These are phyloP conservation scores for Chaetomium globosum DNA, from an alignment of 2,329 filamentous ascomycete species.

Conservation along the genomic window DNA sequence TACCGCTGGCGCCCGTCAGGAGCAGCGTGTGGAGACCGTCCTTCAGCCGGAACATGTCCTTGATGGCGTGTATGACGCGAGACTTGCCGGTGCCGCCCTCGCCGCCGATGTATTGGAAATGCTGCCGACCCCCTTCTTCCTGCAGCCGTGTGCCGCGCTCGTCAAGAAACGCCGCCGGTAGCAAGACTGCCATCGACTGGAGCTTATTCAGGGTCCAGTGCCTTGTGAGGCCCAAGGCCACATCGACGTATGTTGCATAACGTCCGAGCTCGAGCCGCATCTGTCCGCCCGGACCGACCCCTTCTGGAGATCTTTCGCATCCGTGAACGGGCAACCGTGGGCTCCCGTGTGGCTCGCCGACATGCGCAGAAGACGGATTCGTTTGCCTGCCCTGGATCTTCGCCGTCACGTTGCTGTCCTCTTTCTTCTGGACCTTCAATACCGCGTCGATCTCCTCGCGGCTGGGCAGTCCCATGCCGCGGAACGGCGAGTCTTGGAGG, in stretches of 20 bases:
- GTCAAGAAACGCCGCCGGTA: slow-evolving; percentile 9
- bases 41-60: slow-evolving; percentile 19
- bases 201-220: slow-evolving; percentile 13
- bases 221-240: slow-evolving; percentile 4
- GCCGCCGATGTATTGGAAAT: slow-evolving; percentile 8
- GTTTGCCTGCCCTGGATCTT: slow-evolving; percentile 5
- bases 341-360: background rate
- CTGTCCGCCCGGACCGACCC: slow-evolving; percentile 7
- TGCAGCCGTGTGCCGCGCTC: background rate
- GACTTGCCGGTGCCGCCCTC: slow-evolving; percentile 9
- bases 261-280: background rate
- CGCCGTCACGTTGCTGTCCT: slow-evolving; percentile 9
- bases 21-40: slow-evolving; percentile 4
- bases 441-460: slow-evolving; percentile 9
- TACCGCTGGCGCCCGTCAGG: too few species aligned
- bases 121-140: slow-evolving; percentile 2
- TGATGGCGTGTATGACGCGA: slow-evolving; percentile 13
- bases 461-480: slow-evolving; percentile 2
- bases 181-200: slow-evolving; percentile 5
- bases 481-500: slow-evolving; percentile 8
- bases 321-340: background rate
- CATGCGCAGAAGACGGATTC: background rate
- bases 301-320: background rate
- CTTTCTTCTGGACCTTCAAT: slow-evolving; percentile 9
- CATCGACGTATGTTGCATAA: background rate